Conservation (phyloP, 345 rosid genomes). For the Citrus trifoliata region DNA sequence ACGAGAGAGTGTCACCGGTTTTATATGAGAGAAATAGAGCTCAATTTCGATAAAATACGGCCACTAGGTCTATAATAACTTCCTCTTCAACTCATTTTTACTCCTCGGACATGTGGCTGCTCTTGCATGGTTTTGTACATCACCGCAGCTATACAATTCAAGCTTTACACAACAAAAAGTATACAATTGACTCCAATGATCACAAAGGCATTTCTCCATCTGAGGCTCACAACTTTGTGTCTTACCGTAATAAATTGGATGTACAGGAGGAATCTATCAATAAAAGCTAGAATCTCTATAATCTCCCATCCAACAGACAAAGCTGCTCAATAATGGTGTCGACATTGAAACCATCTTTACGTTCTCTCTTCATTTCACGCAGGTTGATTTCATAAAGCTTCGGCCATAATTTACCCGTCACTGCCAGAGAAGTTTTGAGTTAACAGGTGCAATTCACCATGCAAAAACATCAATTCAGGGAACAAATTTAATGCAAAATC, state of each 20-base stretch:
- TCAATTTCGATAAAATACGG: neutral
- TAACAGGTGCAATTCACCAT: neutral
- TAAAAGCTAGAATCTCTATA: neutral
- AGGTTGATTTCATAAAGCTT: constrained; percentile 76
- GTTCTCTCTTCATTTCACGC: constrained; percentile 31
- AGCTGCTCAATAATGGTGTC: constrained; percentile 30
- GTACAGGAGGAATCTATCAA: neutral
- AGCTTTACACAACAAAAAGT: neutral
- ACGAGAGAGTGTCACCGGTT: too few relatives aligned
- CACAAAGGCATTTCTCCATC: neutral
- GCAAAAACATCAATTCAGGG: neutral
- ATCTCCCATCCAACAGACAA: constrained; percentile 32
- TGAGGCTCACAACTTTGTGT: neutral
- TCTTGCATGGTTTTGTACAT: neutral
- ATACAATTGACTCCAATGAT: neutral
- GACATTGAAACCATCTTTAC: neutral
- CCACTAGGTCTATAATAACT: neutral
- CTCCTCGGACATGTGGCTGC: neutral
- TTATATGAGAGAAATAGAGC: neutral
- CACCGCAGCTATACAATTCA: neutral
- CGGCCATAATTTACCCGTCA: constrained; percentile 90
- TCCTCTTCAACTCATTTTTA: neutral
- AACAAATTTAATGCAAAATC: neutral
- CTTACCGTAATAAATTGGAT: neutral
- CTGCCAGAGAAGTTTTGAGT: constrained; percentile 32